phyloP scores from a whole-genome alignment of 768 basidiomycete species.

The Tylopilus balloui region DNA sequence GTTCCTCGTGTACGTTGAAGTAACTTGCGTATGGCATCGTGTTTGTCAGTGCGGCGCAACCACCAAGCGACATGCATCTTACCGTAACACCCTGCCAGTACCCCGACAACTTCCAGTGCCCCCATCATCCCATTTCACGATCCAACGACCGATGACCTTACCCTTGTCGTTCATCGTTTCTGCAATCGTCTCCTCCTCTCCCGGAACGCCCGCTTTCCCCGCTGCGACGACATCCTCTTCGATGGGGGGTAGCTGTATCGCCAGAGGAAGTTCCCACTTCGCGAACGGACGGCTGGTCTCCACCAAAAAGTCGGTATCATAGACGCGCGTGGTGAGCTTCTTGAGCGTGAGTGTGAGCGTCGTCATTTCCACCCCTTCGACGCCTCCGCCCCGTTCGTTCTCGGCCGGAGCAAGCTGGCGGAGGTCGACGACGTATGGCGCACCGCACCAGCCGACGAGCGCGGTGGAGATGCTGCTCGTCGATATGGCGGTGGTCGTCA shows the following conservation, averaged over 20 bases:
- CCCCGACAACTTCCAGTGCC: constrained; percentile 60
- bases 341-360: constrained; percentile 60
- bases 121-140: constrained; percentile 68
- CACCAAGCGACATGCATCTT: constrained; percentile 19
- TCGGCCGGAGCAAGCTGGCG: constrained; percentile 45
- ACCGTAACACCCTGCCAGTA: constrained; percentile 67
- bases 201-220: constrained; percentile 35
- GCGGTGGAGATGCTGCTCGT: constrained; percentile 73
- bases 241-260: constrained; percentile 42
- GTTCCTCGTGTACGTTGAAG: constrained; percentile 53
- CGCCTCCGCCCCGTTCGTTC: constrained; percentile 37
- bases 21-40: constrained; percentile 29
- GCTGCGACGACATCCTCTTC: constrained; percentile 32
- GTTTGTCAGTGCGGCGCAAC: background rate
- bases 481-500: constrained; percentile 65
- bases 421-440: constrained; percentile 68
- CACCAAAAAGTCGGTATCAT: constrained; percentile 68
- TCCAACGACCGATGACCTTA: constrained; percentile 66
- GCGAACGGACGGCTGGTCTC: constrained; percentile 67
- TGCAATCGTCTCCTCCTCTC: constrained; percentile 72
- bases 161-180: constrained; percentile 63
- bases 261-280: constrained; percentile 71
- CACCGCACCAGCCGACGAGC: constrained; percentile 65
- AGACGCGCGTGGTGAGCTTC: constrained; percentile 63
- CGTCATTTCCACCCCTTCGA: constrained; percentile 62